phyloP scores from a whole-genome alignment of 306 rosid species.

The Ormosia emarginata region DNA sequence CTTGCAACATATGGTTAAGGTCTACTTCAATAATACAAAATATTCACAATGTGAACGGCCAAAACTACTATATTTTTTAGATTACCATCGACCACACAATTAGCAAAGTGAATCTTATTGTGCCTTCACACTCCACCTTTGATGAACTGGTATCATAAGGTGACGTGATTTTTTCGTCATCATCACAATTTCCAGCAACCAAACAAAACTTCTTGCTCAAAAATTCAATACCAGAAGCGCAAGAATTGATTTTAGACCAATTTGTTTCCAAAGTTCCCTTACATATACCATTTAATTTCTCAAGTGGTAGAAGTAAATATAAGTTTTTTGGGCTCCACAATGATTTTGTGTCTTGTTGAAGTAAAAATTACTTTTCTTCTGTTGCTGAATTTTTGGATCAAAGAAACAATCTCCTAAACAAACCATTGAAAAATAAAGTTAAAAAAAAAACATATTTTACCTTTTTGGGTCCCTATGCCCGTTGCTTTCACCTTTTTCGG shows the following conservation, averaged over 20 bases:
- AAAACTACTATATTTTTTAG: slow-evolving; percentile 59
- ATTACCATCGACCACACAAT: slow-evolving; percentile 40
- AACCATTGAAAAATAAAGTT: slow-evolving; percentile 81
- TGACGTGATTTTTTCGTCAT: slow-evolving; percentile 10
- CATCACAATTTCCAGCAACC: slow-evolving; percentile 31
- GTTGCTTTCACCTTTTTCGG: too few relatives aligned
- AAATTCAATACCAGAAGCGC: slow-evolving; percentile 54
- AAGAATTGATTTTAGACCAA: slow-evolving; percentile 73
- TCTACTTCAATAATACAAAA: slow-evolving; percentile 60
- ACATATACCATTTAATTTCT: slow-evolving; percentile 28
- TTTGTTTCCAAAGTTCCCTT: slow-evolving; percentile 48
- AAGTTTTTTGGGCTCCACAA: slow-evolving; percentile 57
- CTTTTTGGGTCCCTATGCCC: too few relatives aligned
- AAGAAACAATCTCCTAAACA: slow-evolving; percentile 65
- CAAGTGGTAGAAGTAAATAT: slow-evolving; percentile 82
- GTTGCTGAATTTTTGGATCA: slow-evolving; percentile 37
- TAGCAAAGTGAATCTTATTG: slow-evolving; percentile 48
- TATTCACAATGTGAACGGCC: slow-evolving; percentile 85
- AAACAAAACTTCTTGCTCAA: slow-evolving; percentile 35
- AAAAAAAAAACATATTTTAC: too few relatives aligned
- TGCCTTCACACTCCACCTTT: slow-evolving; percentile 28
- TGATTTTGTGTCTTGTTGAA: slow-evolving; percentile 44
- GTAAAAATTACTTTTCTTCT: slow-evolving; percentile 52
- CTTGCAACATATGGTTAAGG: slow-evolving; percentile 60
- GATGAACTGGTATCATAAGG: slow-evolving; percentile 25